Percentiles rank a stretch among this genome's conserved stretches.
Evolutionary conservation across 495 filamentous ascomycete genomes (phyloP).

Genomic region (Xylaria bambusicola): DNA sequence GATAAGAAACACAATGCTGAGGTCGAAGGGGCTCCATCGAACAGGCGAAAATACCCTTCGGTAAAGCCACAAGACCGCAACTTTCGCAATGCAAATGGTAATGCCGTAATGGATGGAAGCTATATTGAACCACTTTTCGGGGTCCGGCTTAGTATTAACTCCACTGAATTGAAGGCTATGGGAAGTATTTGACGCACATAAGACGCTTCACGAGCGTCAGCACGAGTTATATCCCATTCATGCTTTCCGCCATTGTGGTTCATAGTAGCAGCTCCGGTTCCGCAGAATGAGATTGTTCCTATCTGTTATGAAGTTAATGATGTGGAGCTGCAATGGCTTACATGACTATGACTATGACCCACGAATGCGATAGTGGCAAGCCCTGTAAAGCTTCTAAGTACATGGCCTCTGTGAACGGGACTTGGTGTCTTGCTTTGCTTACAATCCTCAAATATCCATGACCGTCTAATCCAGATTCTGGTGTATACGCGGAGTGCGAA

Average conservation of each 20-base stretch:
- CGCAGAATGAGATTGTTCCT: background rate
- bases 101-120: constrained; percentile 39
- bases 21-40: constrained; percentile 32
- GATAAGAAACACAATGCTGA: constrained; percentile 33
- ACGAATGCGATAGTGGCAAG: background rate
- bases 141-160: background rate
- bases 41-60: constrained; percentile 41
- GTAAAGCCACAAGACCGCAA: constrained; percentile 44
- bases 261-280: constrained; percentile 25
- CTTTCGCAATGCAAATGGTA: constrained; percentile 41
- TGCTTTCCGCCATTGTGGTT: constrained; percentile 36
- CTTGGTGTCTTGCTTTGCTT: constrained; percentile 9
- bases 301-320: background rate
- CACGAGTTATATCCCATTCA: constrained; percentile 35
- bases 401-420: background rate
- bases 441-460: constrained; percentile 39
- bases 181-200: constrained; percentile 21
- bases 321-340: too few relatives aligned
- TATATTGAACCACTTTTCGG: constrained; percentile 37
- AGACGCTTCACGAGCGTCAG: constrained; percentile 24
- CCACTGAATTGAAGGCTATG: too few relatives aligned
- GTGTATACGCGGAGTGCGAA: constrained; percentile 33
- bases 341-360: background rate
- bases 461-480: constrained; percentile 26
- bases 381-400: background rate